Base-by-base conservation (phyloP, 345 rosid genomes). In the Bretschneidera sinensis region DNA sequence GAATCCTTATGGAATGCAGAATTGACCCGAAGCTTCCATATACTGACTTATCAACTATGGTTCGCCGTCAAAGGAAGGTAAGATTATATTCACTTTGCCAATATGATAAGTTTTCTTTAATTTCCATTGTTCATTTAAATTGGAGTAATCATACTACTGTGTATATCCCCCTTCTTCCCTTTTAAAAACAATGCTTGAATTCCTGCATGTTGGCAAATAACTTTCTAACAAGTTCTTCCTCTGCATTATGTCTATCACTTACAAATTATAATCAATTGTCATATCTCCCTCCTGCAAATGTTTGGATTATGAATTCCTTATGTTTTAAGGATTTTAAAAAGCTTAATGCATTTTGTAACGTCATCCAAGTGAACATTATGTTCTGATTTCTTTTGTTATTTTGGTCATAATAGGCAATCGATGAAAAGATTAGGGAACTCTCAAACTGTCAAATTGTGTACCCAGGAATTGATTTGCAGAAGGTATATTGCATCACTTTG, bases 1-100 rank as follows among this genome's bases (percentile, higher is more conserved):
- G 97, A 58, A 87, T 95, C 71, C 90, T 95, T 25, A 95, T 95
- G 98, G 99, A 95, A 73, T 95, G 98, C 80, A 91, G 84, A 82
- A 91, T 95, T 55, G 89, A 87, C 76, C 97, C 96, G 57, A 91
- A 91, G 75, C 99, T 95, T 79, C 97, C 96, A 18, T 95, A 86
- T 68, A 95, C 94, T 31, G 87, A 95, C 80, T 59, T 91, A 65
- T 91, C 99, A 31, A 88, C 84, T 35, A 91, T 91, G 99, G 74
- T 95, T 63, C 94, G 87, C 45, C 83, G 85, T 69, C 98, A 91
- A 69, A 85, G 98, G 74, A 87, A 84, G 82, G 99, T 87, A 74
- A 66, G 68, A 48, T 59, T 57, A 17, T 28, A 61, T 57, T 49
- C 51, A 0, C 31, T 52, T 15, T 8, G 21, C 34, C 34, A 14